Evolutionary conservation across 1,284 basidiomycete species (phyloP).

Genomic region (Ganoderma leucocontextum): DNA sequence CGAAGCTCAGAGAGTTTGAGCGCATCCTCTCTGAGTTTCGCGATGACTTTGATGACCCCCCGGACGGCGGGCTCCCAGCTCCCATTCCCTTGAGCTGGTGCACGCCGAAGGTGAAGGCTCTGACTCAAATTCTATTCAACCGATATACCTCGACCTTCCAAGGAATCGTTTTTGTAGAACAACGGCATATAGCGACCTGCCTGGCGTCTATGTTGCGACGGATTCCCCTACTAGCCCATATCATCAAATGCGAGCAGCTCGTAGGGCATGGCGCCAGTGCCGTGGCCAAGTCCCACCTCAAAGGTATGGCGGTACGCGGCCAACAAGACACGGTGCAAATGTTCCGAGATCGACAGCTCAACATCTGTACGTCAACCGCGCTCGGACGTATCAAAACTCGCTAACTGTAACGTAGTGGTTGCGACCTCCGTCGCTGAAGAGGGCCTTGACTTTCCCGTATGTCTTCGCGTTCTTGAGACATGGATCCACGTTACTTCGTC

Average conservation of each 20-base stretch:
- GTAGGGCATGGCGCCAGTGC: conserved; percentile 69
- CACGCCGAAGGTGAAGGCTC: conserved; percentile 72
- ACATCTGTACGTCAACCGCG: conserved; percentile 62
- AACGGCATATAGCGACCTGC: conserved; percentile 78
- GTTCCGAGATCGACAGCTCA: conserved; percentile 72
- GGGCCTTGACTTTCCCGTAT: conserved; percentile 84
- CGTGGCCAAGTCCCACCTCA: conserved; percentile 50
- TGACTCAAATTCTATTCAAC: conserved; percentile 67
- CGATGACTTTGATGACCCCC: conserved; percentile 53
- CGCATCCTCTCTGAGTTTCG: conserved; percentile 61
- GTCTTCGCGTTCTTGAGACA: conserved; percentile 31
- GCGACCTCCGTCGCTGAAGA: conserved; percentile 90
- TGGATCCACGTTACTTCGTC: conserved; percentile 20
- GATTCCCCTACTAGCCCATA: conserved; percentile 61
- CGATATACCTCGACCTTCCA: conserved; percentile 69
- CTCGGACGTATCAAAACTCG: not conserved
- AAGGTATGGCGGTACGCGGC: conserved; percentile 58
- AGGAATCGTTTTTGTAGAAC: conserved; percentile 85
- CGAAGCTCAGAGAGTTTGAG: conserved; percentile 54
- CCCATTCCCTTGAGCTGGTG: conserved; percentile 64
- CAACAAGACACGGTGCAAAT: conserved; percentile 66
- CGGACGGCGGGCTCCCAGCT: conserved; percentile 43
- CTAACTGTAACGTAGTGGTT: conserved; percentile 57
- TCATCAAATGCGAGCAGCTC: conserved; percentile 69
- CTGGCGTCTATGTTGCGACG: conserved; percentile 70